Evolutionary conservation across 345 rosid genomes (phyloP).

Genomic region (Jatropha curcas): DNA sequence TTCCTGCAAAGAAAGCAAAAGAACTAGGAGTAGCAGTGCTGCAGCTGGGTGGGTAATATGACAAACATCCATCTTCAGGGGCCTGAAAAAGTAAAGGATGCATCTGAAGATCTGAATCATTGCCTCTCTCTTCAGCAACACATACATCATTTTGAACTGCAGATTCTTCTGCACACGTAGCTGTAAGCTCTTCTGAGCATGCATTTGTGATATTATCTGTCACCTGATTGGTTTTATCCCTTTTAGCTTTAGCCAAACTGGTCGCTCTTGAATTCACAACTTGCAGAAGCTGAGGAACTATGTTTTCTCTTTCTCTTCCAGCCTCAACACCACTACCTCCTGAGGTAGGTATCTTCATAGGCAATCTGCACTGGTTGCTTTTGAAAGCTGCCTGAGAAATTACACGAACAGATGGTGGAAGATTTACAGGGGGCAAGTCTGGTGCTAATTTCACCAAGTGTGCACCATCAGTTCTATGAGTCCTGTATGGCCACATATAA

Average conservation of each 20-base stretch:
- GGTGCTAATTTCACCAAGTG: conserved; percentile 89
- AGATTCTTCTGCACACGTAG: conserved; percentile 42
- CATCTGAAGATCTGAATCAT: conserved; percentile 66
- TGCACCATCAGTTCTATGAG: conserved; percentile 44
- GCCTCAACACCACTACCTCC: conserved; percentile 33
- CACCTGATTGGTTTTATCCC: conserved; percentile 33
- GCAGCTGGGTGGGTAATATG: conserved; percentile 52
- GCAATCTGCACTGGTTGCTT: conserved; percentile 41
- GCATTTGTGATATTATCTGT: conserved; percentile 35
- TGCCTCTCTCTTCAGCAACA: conserved; percentile 44
- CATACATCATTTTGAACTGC: conserved; percentile 44
- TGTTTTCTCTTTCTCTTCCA: conserved; percentile 40
- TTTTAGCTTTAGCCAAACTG: conserved; percentile 19
- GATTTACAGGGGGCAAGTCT: conserved; percentile 89
- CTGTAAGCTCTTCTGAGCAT: conserved; percentile 32
- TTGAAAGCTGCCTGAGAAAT: conserved; percentile 66
- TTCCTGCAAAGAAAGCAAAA: conserved; percentile 74
- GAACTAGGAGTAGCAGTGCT: conserved; percentile 45
- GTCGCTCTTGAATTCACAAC: conserved; percentile 22
- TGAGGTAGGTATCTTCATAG: conserved; percentile 31
- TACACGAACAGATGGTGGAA: conserved; percentile 85
- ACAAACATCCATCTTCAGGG: conserved; percentile 55
- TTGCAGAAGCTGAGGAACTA: conserved; percentile 37
- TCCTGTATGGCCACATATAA: conserved; percentile 42
- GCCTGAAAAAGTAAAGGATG: conserved; percentile 86